Conservation (phyloP, 345 rosid species). For the Punica granatum region DNA sequence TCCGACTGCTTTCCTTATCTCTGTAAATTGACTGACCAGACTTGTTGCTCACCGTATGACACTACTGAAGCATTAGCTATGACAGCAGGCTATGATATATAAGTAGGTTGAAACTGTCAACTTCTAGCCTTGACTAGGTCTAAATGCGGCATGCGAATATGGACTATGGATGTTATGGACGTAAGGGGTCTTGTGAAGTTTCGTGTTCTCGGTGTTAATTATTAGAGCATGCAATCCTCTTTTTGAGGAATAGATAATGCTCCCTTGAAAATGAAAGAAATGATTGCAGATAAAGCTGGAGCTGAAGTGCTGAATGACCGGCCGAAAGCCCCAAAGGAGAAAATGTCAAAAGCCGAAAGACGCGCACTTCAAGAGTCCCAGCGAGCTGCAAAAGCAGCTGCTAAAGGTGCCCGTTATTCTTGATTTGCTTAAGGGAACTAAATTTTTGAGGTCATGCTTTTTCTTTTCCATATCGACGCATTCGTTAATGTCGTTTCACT, state of each 20-base stretch:
- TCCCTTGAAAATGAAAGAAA: background rate
- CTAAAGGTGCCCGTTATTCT: constrained; percentile 50
- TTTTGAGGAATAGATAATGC: background rate
- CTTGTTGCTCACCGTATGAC: background rate
- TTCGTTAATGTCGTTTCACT: background rate
- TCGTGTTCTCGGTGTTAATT: background rate
- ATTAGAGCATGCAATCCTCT: background rate
- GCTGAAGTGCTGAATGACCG: constrained; percentile 45
- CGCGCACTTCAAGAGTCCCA: constrained; percentile 93
- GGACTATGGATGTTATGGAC: background rate
- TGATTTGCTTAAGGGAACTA: background rate
- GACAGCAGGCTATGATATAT: background rate
- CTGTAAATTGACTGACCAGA: background rate
- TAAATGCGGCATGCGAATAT: background rate
- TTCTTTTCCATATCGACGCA: background rate
- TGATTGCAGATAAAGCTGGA: constrained; percentile 43
- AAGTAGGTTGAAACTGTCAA: background rate
- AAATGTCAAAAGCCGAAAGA: constrained; percentile 86
- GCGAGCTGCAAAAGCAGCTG: constrained; percentile 81
- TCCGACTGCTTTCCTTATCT: background rate
- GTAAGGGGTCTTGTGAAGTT: background rate
- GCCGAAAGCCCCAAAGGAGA: constrained; percentile 65
- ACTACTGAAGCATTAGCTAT: background rate
- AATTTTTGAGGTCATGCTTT: background rate
- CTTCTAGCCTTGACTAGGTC: background rate